A percentile compares a stretch with the other conserved stretches of the same genome.
Conservation (phyloP, 2,329 filamentous ascomycete species). For the Cytospora schulzeri region DNA sequence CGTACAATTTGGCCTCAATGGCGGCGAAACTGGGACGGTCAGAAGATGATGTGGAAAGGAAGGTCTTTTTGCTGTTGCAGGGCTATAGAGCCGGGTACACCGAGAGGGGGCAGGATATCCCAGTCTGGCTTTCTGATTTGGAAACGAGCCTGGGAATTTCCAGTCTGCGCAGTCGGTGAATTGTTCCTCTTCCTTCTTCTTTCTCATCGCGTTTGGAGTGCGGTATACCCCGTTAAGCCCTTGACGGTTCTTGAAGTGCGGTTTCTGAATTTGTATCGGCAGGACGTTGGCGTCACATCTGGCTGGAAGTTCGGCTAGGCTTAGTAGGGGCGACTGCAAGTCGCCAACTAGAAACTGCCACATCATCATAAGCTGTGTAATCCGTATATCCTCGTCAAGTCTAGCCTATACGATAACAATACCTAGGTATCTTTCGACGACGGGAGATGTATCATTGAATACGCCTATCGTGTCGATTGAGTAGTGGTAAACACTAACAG, state of each 20-base stretch:
- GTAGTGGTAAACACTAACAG: neutral
- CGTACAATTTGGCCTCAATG: conserved; percentile 15
- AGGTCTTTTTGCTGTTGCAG: conserved; percentile 13
- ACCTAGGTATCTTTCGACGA: neutral
- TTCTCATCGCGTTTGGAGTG: neutral
- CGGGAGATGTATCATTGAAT: neutral
- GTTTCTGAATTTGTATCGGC: neutral
- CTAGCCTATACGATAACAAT: neutral
- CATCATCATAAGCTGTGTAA: conserved; percentile 6
- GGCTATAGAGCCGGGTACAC: conserved; percentile 12
- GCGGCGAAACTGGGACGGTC: conserved; percentile 13
- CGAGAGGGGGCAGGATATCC: conserved; percentile 9
- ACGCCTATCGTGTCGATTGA: neutral
- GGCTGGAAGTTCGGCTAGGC: neutral
- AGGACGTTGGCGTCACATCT: neutral
- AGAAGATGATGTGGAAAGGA: conserved; percentile 15
- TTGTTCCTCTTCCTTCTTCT: neutral
- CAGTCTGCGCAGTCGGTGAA: neutral
- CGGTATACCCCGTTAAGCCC: neutral
- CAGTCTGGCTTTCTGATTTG: conserved; percentile 7
- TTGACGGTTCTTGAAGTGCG: neutral
- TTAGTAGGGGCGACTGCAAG: neutral
- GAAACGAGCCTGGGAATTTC: neutral
- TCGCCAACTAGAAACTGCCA: conserved; percentile 17
- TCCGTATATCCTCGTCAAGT: conserved; percentile 1